Evolutionary conservation across 306 rosid species (phyloP).

Genomic region (Ochetophila trinervis): DNA sequence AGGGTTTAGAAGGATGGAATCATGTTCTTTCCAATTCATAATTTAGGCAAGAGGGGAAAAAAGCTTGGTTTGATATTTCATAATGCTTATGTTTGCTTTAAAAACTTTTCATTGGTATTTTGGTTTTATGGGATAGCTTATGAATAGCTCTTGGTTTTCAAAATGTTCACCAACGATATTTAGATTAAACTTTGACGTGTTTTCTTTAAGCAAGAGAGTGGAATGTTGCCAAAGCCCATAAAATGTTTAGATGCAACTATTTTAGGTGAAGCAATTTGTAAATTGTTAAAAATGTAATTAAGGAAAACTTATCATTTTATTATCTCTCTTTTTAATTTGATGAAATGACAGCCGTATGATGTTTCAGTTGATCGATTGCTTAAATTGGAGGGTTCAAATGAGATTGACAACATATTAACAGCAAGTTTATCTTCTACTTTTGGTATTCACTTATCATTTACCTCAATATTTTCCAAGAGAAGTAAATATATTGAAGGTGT

Average conservation of each 20-base stretch:
- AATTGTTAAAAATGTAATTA: neutral
- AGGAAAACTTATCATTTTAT: neutral
- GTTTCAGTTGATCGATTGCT: slow-evolving; percentile 75
- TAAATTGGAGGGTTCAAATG: slow-evolving; percentile 87
- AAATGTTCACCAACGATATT: slow-evolving; percentile 85
- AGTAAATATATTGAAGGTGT: neutral
- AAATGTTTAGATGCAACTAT: slow-evolving; percentile 55
- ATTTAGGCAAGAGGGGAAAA: neutral
- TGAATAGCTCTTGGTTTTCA: slow-evolving; percentile 29
- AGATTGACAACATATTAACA: slow-evolving; percentile 75
- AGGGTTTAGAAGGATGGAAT: neutral
- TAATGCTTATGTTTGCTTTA: neutral
- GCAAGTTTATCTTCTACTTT: slow-evolving; percentile 41
- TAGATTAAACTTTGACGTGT: slow-evolving; percentile 58
- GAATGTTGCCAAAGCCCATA: slow-evolving; percentile 75
- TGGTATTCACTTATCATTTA: neutral
- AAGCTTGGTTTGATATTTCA: neutral
- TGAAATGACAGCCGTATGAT: slow-evolving; percentile 13
- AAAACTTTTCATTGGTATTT: neutral
- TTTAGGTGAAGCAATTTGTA: slow-evolving; percentile 23
- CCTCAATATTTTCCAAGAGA: neutral
- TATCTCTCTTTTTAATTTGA: slow-evolving; percentile 5
- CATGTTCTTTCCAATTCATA: neutral
- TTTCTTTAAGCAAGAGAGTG: slow-evolving; percentile 90
- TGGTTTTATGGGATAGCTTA: neutral